Base-by-base conservation (phyloP, 1,139 yeast species). In the Taphrina wiesneri region DNA sequence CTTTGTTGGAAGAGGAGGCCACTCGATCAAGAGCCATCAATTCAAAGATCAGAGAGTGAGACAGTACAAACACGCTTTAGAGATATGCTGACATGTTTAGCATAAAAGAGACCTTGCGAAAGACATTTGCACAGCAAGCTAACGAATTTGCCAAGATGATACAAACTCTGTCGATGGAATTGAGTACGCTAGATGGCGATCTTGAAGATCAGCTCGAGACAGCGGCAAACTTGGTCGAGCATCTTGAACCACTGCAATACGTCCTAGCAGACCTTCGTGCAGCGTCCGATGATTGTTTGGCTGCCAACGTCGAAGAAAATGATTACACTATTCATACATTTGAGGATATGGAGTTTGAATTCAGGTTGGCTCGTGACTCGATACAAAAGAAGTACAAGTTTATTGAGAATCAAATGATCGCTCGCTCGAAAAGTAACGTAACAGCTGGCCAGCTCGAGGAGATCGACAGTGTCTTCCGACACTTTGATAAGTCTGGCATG, bases 71-170 rank as follows among this genome's bases (percentile, higher is more conserved):
- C 26, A 25, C 19, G 23, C 6, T n/a, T 39, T 21, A 15, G 32
- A 7, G 13, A 32, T 26, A 15, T 2, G n/a, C 64, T 32, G 53
- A 52, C 45, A 26, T 19, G 23, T 26, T 25, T 43, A 67, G 70
- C 28, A 74, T 78, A 63, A 77, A 78, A 57, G 75, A 79, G 43
- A 82, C 82, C 68, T 78, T 90, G 67, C 72, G 76, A 57, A 70
- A 72, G 13, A 85, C 83, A 64, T 82, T 85, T 70, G 79, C 78
- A 0, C 75, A 75, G 23, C 73, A 74, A 3, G 80, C 81, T 17
- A 77, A 79, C 65, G 75, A 76, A 36, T 70, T 78, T 63, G 74
- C 80, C 2, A 68, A 71, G 45, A 71, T 74, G 52, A 68, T 78
- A 17, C 74, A 75, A 39, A 73, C 74, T 0, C 73, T 76, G 0